Conservation (phyloP, 345 rosid genomes). For the Mercurialis annua region DNA sequence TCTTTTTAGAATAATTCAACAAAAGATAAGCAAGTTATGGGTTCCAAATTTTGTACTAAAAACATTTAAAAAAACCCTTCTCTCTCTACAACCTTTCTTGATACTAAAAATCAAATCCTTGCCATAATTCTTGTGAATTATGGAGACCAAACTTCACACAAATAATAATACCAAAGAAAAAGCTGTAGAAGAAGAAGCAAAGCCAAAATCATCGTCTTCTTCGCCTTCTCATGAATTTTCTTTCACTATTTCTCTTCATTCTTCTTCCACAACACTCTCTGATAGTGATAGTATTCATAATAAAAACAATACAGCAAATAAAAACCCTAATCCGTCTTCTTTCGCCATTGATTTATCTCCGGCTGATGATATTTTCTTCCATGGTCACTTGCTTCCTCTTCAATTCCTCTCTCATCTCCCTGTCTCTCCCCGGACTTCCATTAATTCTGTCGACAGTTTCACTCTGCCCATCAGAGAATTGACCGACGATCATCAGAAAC, state of each 20-base stretch:
- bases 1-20: conserved; percentile 24
- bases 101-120: conserved; percentile 23
- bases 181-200: conserved; percentile 42
- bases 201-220: conserved; percentile 61
- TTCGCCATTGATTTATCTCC: conserved; percentile 84
- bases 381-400: conserved; percentile 96
- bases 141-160: conserved; percentile 47
- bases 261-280: conserved; percentile 40
- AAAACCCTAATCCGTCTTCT: conserved; percentile 29
- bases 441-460: conserved; percentile 64
- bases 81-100: conserved; percentile 1
- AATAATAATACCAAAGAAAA: conserved; percentile 27
- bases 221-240: conserved; percentile 97
- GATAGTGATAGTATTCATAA: neutral
- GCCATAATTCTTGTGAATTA: conserved; percentile 22
- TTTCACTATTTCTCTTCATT: conserved; percentile 80
- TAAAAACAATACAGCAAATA: conserved; percentile 23
- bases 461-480: conserved; percentile 49
- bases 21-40: conserved; percentile 16
- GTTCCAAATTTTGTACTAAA: conserved; percentile 13
- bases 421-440: conserved; percentile 69
- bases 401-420: conserved; percentile 82
- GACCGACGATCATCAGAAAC: conserved; percentile 33
- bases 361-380: conserved; percentile 96
- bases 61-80: conserved; percentile 27